These are phyloP conservation scores for Glaciozyma antarctica DNA, from an alignment of 768 basidiomycete species.

Conservation along the genomic window DNA sequence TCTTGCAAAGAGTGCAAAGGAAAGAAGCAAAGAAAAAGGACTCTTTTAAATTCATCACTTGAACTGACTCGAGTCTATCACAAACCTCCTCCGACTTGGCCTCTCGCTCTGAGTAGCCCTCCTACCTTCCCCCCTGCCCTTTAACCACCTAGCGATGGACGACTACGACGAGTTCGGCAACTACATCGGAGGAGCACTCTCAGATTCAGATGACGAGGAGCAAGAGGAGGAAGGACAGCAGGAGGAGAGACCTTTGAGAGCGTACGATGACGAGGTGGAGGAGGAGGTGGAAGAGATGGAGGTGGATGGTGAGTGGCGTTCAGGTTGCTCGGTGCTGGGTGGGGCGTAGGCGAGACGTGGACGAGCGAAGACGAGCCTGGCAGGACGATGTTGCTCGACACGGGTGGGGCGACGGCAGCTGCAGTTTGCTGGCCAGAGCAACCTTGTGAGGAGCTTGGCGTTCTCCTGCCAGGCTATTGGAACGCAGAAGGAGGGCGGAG, in stretches of 20 bases:
- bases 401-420: no score
- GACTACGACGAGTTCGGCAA: no score
- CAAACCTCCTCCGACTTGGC: no score
- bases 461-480: background rate
- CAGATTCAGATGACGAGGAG: conserved; percentile 40
- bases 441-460: background rate
- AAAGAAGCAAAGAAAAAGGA: no score
- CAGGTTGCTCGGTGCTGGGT: background rate
- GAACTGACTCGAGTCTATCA: no score
- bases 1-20: no score
- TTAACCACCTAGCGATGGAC: no score
- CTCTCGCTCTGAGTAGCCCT: no score
- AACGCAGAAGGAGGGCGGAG: no score
- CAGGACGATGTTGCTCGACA: background rate
- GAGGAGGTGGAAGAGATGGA: conserved; percentile 63
- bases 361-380: background rate
- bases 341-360: background rate
- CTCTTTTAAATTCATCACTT: no score
- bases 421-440: no score
- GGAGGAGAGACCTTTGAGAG: conserved; percentile 54
- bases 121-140: no score
- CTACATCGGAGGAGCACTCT: conserved; percentile 1
- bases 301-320: conserved; percentile 57
- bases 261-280: conserved; percentile 60
- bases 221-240: conserved; percentile 38